Base-by-base conservation (phyloP, 2,329 filamentous ascomycete genomes). In the Epichloe gansuensis region DNA sequence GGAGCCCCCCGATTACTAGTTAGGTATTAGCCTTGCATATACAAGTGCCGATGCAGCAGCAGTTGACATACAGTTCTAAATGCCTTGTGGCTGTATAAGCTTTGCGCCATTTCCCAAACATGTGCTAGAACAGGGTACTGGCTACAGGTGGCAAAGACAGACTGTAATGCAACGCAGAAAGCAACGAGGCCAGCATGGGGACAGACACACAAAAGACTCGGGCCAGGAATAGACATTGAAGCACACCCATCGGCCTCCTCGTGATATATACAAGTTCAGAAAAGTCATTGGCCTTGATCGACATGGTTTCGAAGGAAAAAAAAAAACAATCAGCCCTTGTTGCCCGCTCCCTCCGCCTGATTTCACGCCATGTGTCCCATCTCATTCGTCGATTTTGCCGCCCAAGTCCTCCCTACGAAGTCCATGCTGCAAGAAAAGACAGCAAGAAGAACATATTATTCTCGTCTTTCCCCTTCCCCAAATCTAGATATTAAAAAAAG, bases 201-300 rank as follows among this genome's bases (percentile, higher is more conserved):
- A 17, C 21, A 4, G 21, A 12, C 41, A 42, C 40, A 43, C 2
- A 15, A 27, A 13, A 43, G 17, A 15, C 21, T 43, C 41, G 41
- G 21, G 35, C 8, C 13, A 27, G 15, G 5, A 45, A 34, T 40
- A n/a, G 25, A 21, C 35, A 50, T 51, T 52, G 46, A 51, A 53
- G 53, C 51, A 54, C 56, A 53, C 50, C 47, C 57, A 52, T 56
- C 56, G 55, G 58, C 52, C 53, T 58, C 48, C 25, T 54, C 38
- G 55, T 55, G 53, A 57, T 58, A 57, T 58, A 55, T 61, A 61
- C 56, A 59, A 57, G 52, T 52, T 43, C 47, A 34, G 27, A 49
- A 23, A 27, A 39, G 40, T 43, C 39, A 35, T 43, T 25, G 38
- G 13, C n/a, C 27, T 43, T 36, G n/a, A 27, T 35, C n/a, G 36